phyloP scores from a whole-genome alignment of 169 alveolate genomes.

The Babesia sp. region DNA sequence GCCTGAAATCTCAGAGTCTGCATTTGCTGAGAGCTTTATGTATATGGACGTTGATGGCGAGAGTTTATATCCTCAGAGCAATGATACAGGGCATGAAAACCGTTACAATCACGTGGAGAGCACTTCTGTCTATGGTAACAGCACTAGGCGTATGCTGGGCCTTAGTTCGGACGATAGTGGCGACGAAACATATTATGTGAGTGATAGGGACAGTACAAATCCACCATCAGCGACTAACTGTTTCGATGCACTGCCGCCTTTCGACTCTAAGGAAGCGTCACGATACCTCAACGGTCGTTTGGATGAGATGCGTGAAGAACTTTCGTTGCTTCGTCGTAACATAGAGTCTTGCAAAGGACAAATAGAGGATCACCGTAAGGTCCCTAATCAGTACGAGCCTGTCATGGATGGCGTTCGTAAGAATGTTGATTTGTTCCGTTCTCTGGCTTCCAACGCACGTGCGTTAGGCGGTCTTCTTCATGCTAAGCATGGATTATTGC shows the following conservation, averaged over 20 bases:
- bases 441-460: slow-evolving; percentile 13
- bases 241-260: background rate
- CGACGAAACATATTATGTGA: too few relatives aligned
- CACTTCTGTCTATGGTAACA: background rate
- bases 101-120: background rate
- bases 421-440: background rate
- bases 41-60: slow-evolving; percentile 24
- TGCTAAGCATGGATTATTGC: slow-evolving; percentile 4
- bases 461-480: slow-evolving; percentile 28
- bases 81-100: background rate
- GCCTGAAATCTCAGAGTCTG: background rate
- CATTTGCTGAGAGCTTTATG: background rate
- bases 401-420: background rate
- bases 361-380: background rate
- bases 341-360: background rate
- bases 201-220: background rate
- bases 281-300: background rate
- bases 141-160: background rate
- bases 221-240: background rate
- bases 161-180: background rate
- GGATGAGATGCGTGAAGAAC: background rate
- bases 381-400: background rate
- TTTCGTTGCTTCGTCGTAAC: background rate
- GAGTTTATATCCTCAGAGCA: background rate
- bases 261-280: background rate